A percentile compares a stretch with the other conserved stretches of the same genome.
phyloP scores from a whole-genome alignment of 73 alveolate genomes.

The Breviolum minutum region DNA sequence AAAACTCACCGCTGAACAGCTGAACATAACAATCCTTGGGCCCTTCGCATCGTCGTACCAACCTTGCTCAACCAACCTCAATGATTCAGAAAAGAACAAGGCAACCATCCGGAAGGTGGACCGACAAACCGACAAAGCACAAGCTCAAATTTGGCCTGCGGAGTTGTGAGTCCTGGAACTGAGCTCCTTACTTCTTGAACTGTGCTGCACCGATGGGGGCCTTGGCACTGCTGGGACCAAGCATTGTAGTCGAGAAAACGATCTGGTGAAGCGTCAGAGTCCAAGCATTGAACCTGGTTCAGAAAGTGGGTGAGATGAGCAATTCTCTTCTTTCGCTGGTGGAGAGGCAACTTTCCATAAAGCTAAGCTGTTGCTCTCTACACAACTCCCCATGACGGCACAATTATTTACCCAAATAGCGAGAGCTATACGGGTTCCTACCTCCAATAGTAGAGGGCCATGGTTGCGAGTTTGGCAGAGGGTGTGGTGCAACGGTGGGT shows the following conservation, averaged over 20 bases:
- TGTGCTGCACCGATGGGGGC: conserved; percentile 92
- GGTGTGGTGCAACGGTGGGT: too few relatives aligned
- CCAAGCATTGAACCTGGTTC: too few relatives aligned
- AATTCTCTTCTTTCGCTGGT: too few relatives aligned
- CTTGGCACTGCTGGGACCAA: not conserved
- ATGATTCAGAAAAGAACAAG: not conserved
- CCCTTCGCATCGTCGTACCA: conserved; percentile 77
- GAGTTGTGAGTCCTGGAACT: not conserved
- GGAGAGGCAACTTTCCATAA: not conserved
- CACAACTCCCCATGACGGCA: too few relatives aligned
- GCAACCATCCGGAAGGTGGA: too few relatives aligned
- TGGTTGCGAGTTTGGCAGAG: too few relatives aligned
- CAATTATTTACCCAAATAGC: too few relatives aligned
- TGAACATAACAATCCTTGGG: not conserved
- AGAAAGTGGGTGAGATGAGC: too few relatives aligned
- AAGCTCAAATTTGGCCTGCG: not conserved
- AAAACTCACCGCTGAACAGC: not conserved
- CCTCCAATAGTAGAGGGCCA: too few relatives aligned
- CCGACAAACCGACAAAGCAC: too few relatives aligned
- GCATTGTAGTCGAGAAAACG: not conserved
- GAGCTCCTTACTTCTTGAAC: conserved; percentile 50
- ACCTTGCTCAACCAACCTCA: conserved; percentile 75
- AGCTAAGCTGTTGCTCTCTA: not conserved
- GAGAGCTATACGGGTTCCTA: too few relatives aligned
- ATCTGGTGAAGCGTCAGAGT: not conserved